These are phyloP conservation scores for Torulaspora quercuum DNA, from an alignment of 805 yeast genomes.

Conservation along the genomic window DNA sequence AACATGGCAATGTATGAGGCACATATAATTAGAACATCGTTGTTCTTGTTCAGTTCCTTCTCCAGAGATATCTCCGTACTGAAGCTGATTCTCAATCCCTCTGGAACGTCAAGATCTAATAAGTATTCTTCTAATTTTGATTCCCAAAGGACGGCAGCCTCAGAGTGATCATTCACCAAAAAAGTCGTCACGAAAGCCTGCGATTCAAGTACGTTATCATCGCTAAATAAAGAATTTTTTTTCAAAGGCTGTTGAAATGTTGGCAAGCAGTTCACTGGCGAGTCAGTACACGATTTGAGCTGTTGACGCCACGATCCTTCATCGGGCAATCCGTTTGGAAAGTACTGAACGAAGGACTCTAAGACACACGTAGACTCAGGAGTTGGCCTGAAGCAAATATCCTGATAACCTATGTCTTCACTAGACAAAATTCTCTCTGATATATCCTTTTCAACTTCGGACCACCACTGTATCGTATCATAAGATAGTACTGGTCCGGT, in stretches of 20 bases:
- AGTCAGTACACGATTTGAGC: slow-evolving; percentile 58
- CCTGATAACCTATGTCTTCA: slow-evolving; percentile 45
- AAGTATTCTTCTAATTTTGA: slow-evolving; percentile 56
- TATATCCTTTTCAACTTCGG: slow-evolving; percentile 63
- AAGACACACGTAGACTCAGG: slow-evolving; percentile 72
- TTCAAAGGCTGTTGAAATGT: slow-evolving; percentile 86
- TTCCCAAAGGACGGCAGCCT: slow-evolving; percentile 60
- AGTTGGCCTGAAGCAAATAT: slow-evolving; percentile 79
- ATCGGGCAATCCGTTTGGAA: slow-evolving; percentile 57
- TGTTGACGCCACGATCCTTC: slow-evolving; percentile 50
- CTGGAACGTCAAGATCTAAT: slow-evolving; percentile 47
- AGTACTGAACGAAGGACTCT: slow-evolving; percentile 87
- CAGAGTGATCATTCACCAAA: slow-evolving; percentile 55
- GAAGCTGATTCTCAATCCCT: slow-evolving; percentile 64
- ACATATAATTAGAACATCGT: slow-evolving; percentile 67
- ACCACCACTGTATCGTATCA: slow-evolving; percentile 83
- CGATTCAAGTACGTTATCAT: slow-evolving; percentile 52
- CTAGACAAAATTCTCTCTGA: slow-evolving; percentile 31
- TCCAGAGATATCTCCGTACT: slow-evolving; percentile 81
- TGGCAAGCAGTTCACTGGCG: slow-evolving; percentile 90
- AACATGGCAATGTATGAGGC: slow-evolving; percentile 85
- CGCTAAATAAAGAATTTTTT: slow-evolving; percentile 66
- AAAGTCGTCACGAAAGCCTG: slow-evolving; percentile 75
- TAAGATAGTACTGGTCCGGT: slow-evolving; percentile 68
- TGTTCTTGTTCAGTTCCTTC: slow-evolving; percentile 76